Evolutionary conservation across 352 stramenopile species (phyloP).

Genomic region (Globisporangium abappressorium): DNA sequence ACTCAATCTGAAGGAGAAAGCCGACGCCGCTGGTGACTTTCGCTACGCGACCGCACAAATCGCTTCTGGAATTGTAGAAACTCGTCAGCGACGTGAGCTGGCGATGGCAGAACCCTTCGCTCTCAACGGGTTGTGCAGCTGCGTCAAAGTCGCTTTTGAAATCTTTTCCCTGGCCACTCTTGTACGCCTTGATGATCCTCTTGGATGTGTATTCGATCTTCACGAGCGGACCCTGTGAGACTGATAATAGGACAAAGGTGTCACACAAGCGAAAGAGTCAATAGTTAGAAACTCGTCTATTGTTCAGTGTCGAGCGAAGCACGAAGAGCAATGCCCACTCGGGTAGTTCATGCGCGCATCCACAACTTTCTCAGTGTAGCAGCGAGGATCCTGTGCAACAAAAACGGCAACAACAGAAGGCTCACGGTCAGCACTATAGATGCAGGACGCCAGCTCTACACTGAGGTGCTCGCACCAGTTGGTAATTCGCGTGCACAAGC

Average conservation of each 20-base stretch:
- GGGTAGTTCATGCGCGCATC: slow-evolving; percentile 50
- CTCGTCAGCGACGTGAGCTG: slow-evolving; percentile 37
- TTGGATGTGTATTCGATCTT: slow-evolving; percentile 57
- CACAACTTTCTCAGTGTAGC: slow-evolving; percentile 53
- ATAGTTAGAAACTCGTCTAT: background rate
- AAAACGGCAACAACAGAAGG: background rate
- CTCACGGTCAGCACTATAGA: background rate
- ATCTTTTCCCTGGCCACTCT: slow-evolving; percentile 30
- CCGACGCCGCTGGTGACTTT: slow-evolving; percentile 38
- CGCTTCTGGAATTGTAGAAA: slow-evolving; percentile 40
- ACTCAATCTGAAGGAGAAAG: slow-evolving; percentile 48
- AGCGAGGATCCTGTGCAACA: slow-evolving; percentile 40
- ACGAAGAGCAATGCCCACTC: slow-evolving; percentile 20
- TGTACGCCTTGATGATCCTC: slow-evolving; percentile 30
- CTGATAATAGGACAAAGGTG: slow-evolving; percentile 17
- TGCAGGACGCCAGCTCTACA: background rate
- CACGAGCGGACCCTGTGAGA: slow-evolving; percentile 29
- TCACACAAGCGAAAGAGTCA: background rate
- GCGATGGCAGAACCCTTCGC: slow-evolving; percentile 53
- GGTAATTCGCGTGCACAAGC: slow-evolving; percentile 49
- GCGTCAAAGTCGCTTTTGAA: slow-evolving; percentile 49
- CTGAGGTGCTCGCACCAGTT: slow-evolving; percentile 23
- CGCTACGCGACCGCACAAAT: slow-evolving; percentile 43
- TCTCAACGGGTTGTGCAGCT: slow-evolving; percentile 36
- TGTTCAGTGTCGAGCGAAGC: background rate